Evolutionary conservation across 192 early-diverging fungal genomes (phyloP), one percentile per base, ranked within the genome.

Genomic region (Thamnidium elegans): DNA sequence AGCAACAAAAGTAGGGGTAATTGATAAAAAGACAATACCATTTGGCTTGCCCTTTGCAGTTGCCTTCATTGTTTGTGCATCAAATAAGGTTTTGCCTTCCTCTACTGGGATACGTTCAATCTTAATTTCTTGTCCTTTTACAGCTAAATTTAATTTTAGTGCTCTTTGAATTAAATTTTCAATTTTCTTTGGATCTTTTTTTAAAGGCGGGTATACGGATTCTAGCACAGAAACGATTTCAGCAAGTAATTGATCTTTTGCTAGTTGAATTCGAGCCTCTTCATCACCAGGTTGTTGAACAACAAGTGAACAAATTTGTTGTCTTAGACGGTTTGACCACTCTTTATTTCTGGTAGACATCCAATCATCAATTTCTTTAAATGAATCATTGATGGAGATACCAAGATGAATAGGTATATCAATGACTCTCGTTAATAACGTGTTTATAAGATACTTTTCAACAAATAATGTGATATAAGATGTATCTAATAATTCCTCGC

Each of bases 121-220:
- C 65, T 85, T 63, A 76, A 81, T 7, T 84, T 92, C 72, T 84
- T 90, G 72, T 81, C 92, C 31, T 50, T 71, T n/a, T 73, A 86
- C 46, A 67, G 85, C 64, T 73, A 91, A 14, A 73, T 90, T 44
- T 82, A 89, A n/a, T 72, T 83, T 20, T 79, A 82, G 42, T 61
- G 87, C 34, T 83, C 91, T 60, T 79, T 81, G 11, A 86, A 91
- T 48, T 69, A 89, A 50, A 74, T 89, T 48, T 65, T 48, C 45
- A 10, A 70, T 42, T 19, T 64, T 70, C 7, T 39, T 55, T n/a
- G 45, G 14, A 36, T 45, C 54, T 19, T 45, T 15, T 1, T 14
- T 19, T 11, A 64, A 17, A 7, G 30, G 26, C 0, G 59, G 60
- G 32, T 70, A 70, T 9, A 70, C 55, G 14, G 1, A n/a, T 3